Evolutionary conservation across 352 stramenopile species (phyloP).

Genomic region (Globisporangium canariense): DNA sequence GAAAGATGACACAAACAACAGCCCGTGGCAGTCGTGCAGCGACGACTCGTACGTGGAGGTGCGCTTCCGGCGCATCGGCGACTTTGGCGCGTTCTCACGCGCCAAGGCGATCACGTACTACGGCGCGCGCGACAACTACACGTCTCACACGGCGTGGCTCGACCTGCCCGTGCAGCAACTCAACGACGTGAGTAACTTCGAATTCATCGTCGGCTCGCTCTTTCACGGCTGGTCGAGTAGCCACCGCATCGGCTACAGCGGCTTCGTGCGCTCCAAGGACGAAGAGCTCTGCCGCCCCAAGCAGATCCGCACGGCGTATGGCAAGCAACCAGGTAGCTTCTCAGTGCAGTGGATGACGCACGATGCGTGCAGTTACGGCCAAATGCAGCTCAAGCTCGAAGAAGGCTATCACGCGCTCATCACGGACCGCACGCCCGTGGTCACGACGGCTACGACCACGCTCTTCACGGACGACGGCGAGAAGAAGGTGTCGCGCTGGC

Average conservation of each 20-base stretch:
- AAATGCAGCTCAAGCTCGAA: slow-evolving; percentile 50
- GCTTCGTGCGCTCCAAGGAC: slow-evolving; percentile 33
- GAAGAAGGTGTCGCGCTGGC: slow-evolving; percentile 53
- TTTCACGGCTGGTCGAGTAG: slow-evolving; percentile 79
- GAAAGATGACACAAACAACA: slow-evolving; percentile 20
- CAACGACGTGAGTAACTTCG: slow-evolving; percentile 25
- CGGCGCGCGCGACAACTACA: slow-evolving; percentile 48
- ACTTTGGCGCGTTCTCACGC: slow-evolving; percentile 31
- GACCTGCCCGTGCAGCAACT: slow-evolving; percentile 23
- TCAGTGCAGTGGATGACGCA: slow-evolving; percentile 80
- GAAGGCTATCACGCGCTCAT: slow-evolving; percentile 55
- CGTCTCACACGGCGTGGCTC: slow-evolving; percentile 65
- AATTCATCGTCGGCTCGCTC: slow-evolving; percentile 74
- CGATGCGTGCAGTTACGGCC: slow-evolving; percentile 41
- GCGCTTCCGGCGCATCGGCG: slow-evolving; percentile 42
- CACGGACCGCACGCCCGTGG: slow-evolving; percentile 35
- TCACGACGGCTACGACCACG: slow-evolving; percentile 42
- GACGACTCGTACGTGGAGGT: slow-evolving; percentile 61
- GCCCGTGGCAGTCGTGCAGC: slow-evolving; percentile 68
- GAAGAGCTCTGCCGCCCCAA: slow-evolving; percentile 64
- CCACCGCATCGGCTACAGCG: slow-evolving; percentile 54
- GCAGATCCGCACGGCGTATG: slow-evolving; percentile 82
- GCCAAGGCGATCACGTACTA: slow-evolving; percentile 57
- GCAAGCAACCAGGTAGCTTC: slow-evolving; percentile 49
- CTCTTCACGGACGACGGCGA: slow-evolving; percentile 65